Conservation (phyloP, 768 basidiomycete species). For the Phanerochaete sordida region DNA sequence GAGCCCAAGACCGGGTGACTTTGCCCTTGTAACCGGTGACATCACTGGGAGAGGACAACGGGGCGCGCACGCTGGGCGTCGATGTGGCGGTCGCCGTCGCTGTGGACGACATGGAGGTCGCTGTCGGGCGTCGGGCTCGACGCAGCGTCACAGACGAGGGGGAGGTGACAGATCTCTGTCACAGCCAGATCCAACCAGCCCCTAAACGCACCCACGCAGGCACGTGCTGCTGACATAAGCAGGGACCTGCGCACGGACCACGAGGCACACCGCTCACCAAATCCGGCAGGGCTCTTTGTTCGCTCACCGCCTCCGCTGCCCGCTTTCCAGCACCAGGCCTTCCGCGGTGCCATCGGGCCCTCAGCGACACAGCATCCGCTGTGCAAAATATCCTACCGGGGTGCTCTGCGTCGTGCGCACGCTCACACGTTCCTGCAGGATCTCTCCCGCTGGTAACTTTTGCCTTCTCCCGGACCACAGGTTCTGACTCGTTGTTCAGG, state of each 20-base stretch:
- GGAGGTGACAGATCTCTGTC: constrained; percentile 28
- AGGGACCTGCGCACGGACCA: constrained; percentile 5
- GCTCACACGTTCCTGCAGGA: constrained; percentile 5
- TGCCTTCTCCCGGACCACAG: constrained; percentile 1
- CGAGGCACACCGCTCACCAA: constrained; percentile 1
- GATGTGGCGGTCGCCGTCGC: constrained; percentile 9
- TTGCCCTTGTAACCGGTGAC: constrained; percentile 49
- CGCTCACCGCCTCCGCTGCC: background rate
- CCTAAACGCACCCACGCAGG: background rate
- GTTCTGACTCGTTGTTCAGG: background rate
- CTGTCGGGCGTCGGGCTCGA: constrained; percentile 7
- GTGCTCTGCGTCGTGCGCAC: constrained; percentile 5
- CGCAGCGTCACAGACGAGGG: constrained; percentile 23
- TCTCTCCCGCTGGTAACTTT: constrained; percentile 4
- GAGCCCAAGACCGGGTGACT: constrained; percentile 55
- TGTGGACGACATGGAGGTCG: constrained; percentile 17
- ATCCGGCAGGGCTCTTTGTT: background rate
- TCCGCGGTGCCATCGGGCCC: background rate
- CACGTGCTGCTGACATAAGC: background rate
- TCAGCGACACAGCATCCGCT: background rate
- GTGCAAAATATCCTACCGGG: background rate
- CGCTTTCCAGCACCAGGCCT: background rate
- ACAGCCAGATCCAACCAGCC: constrained; percentile 15
- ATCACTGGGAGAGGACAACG: background rate
- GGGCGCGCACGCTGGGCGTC: constrained; percentile 10